Conservation (phyloP, 2,329 filamentous ascomycete species). For the Didymosphaeria variabile region DNA sequence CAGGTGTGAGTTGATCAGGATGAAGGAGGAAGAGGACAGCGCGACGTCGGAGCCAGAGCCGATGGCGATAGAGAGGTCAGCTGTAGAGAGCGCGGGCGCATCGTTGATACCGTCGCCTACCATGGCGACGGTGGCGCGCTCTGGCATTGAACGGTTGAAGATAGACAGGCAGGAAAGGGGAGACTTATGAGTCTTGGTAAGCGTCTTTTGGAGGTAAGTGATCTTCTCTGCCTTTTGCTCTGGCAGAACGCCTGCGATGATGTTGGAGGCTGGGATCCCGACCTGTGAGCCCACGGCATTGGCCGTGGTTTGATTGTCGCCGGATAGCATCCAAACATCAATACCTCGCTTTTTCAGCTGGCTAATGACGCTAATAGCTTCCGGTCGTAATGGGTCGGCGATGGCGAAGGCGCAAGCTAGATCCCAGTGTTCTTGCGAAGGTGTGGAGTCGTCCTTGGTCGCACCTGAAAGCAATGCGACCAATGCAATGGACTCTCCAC, state of each 20-base stretch:
- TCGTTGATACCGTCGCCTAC: slow-evolving; percentile 91
- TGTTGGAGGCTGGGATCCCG: slow-evolving; percentile 76
- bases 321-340: slow-evolving; percentile 90
- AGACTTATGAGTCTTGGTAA: slow-evolving; percentile 33
- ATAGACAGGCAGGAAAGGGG: slow-evolving; percentile 32
- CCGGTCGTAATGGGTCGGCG: slow-evolving; percentile 80
- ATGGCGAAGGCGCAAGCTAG: slow-evolving; percentile 76
- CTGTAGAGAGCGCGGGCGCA: slow-evolving; percentile 78
- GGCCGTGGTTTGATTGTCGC: slow-evolving; percentile 88
- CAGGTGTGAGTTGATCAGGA: slow-evolving; percentile 77
- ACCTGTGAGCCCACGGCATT: slow-evolving; percentile 78
- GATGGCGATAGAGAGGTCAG: slow-evolving; percentile 85
- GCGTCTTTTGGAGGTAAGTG: slow-evolving; percentile 54
- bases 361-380: slow-evolving; percentile 71
- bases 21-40: slow-evolving; percentile 81
- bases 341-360: slow-evolving; percentile 72
- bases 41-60: slow-evolving; percentile 84
- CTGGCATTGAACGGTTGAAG: slow-evolving; percentile 8
- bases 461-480: slow-evolving; percentile 36
- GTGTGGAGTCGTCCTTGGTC: slow-evolving; percentile 2
- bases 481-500: slow-evolving; percentile 54
- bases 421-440: slow-evolving; percentile 41
- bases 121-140: slow-evolving; percentile 74
- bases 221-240: slow-evolving; percentile 81
- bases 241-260: slow-evolving; percentile 88